A percentile compares a stretch with the other conserved stretches of the same genome.
These are phyloP conservation scores for Cucurbita maxima DNA, from an alignment of 306 rosid genomes.

Conservation along the genomic window DNA sequence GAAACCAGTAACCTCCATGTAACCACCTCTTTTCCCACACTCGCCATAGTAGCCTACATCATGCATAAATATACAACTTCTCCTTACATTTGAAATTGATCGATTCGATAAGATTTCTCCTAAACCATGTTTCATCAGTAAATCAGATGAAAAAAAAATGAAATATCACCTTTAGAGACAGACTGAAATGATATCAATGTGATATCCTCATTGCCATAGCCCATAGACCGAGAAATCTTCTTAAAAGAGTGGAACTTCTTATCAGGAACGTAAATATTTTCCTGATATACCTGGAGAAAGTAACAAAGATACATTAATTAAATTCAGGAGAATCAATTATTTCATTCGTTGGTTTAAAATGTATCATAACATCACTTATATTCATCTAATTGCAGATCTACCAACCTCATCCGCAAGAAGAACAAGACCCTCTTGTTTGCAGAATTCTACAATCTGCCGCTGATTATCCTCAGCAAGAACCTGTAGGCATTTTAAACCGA, in stretches of 20 bases:
- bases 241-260: slow-evolving; percentile 77
- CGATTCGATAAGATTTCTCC: neutral
- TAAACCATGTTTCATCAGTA: neutral
- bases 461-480: slow-evolving; percentile 71
- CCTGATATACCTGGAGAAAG: slow-evolving; percentile 65
- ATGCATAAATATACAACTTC: slow-evolving; percentile 2
- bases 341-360: neutral
- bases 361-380: neutral
- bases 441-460: slow-evolving; percentile 58
- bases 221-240: slow-evolving; percentile 71
- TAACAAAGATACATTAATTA: neutral
- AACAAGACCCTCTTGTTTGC: slow-evolving; percentile 79
- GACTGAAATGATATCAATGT: slow-evolving; percentile 76
- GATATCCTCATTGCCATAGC: slow-evolving; percentile 60
- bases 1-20: slow-evolving; percentile 88
- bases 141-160: neutral
- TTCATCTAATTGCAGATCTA: neutral
- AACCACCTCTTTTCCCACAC: slow-evolving; percentile 93
- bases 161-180: slow-evolving; percentile 62
- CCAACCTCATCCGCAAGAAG: slow-evolving; percentile 95
- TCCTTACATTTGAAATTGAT: neutral
- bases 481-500: slow-evolving; percentile 13
- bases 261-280: slow-evolving; percentile 66
- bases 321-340: neutral
- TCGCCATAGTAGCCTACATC: slow-evolving; percentile 70